Conservation (phyloP, 192 early-diverging fungal species). For the Coemansia sp. region DNA sequence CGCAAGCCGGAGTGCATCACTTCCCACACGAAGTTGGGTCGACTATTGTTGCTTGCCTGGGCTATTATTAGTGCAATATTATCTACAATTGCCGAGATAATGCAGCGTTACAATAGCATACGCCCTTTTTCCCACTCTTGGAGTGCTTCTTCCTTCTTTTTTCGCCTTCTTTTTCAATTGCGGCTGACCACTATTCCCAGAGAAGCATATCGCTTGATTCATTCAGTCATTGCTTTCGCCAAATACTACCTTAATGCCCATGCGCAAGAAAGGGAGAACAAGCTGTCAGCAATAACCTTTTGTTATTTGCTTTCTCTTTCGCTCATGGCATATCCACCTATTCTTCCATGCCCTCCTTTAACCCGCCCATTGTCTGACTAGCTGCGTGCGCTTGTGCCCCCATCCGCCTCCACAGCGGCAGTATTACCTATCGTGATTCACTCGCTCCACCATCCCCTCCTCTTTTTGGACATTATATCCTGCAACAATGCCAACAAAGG, state of each 20-base stretch:
- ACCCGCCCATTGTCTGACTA: background rate
- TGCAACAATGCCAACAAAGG: slow-evolving; percentile 3
- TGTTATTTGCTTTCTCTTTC: background rate
- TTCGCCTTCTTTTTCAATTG: slow-evolving; percentile 6
- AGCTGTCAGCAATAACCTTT: slow-evolving; percentile 8
- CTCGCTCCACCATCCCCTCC: background rate
- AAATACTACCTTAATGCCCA: slow-evolving; percentile 4
- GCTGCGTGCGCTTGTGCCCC: background rate
- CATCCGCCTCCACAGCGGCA: slow-evolving; percentile 15
- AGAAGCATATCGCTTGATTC: slow-evolving; percentile 4
- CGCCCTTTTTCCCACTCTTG: slow-evolving; percentile 2
- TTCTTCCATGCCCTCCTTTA: slow-evolving; percentile 4
- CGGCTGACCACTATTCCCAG: slow-evolving; percentile 12
- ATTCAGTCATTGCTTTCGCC: slow-evolving; percentile 14
- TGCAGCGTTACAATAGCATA: slow-evolving; percentile 22
- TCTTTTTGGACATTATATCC: slow-evolving; percentile 3
- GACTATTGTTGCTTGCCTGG: slow-evolving; percentile 24
- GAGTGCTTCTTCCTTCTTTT: background rate
- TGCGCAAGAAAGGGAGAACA: background rate
- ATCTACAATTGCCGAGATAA: slow-evolving; percentile 28
- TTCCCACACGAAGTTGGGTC: slow-evolving; percentile 17
- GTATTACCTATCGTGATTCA: slow-evolving; percentile 12
- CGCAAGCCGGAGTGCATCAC: slow-evolving; percentile 4
- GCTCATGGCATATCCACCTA: background rate
- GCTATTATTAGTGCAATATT: slow-evolving; percentile 38